Conservation (phyloP, 2,329 filamentous ascomycete species). For the Cercospora zeae-maydis region DNA sequence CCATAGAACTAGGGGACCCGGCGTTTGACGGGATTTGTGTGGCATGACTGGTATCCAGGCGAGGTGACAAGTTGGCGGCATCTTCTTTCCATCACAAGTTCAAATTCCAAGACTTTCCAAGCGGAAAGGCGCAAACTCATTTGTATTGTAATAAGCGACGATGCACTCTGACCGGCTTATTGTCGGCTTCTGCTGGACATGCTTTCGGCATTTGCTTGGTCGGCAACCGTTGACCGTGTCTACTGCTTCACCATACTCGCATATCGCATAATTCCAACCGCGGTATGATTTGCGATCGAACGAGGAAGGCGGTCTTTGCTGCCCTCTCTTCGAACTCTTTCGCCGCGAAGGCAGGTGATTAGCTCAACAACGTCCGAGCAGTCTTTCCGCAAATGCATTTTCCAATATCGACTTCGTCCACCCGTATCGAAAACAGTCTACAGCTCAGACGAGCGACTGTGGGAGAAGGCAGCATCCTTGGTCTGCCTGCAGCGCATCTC, state of each 20-base stretch:
- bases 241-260: background rate
- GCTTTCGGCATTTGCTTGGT: background rate
- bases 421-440: background rate
- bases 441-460: background rate
- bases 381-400: background rate
- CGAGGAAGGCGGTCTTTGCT: background rate
- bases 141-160: background rate
- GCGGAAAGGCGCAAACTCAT: background rate
- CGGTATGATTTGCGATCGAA: background rate
- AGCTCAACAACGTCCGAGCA: background rate
- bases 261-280: background rate
- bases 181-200: background rate
- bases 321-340: background rate
- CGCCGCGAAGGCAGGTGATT: background rate
- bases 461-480: background rate
- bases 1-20: background rate
- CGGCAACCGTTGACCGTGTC: background rate
- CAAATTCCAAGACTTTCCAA: background rate
- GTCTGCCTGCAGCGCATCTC: background rate
- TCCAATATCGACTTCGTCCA: background rate
- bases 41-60: no score
- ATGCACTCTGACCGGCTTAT: background rate
- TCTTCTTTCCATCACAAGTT: background rate
- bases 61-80: background rate
- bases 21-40: background rate